Evolutionary conservation across 208 protist species (phyloP).

Genomic region (Porcisia deanei): DNA sequence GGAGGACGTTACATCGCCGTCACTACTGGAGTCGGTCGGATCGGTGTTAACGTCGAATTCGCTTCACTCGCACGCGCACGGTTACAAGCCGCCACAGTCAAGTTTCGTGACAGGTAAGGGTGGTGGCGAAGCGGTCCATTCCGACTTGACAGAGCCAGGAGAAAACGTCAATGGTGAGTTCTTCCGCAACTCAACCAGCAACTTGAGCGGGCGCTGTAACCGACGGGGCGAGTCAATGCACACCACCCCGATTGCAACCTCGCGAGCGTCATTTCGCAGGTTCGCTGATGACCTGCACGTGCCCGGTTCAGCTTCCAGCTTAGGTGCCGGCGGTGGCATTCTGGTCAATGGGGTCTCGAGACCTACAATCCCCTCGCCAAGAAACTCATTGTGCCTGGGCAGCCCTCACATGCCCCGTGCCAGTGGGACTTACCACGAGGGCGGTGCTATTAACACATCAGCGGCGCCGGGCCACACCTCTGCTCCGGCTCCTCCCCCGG

Average conservation of each 20-base stretch:
- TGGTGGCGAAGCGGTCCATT: neutral
- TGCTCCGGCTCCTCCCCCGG: neutral
- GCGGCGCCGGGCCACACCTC: neutral
- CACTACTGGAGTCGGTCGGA: conserved; percentile 11
- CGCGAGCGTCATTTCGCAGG: neutral
- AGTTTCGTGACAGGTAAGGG: neutral
- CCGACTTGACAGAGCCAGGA: neutral
- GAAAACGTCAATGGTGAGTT: conserved; percentile 3
- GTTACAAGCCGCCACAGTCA: neutral
- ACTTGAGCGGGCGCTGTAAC: neutral
- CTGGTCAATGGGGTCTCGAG: neutral
- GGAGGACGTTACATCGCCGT: conserved; percentile 2
- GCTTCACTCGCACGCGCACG: conserved; percentile 3
- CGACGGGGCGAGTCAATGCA: neutral
- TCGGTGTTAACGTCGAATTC: conserved; percentile 8
- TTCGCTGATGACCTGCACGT: conserved; percentile 2
- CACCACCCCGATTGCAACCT: neutral
- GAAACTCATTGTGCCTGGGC: conserved; percentile 6
- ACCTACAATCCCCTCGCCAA: conserved; percentile 5
- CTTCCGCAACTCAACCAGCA: neutral
- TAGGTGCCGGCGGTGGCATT: neutral
- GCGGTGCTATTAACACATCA: neutral
- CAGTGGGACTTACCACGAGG: neutral
- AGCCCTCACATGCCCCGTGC: conserved; percentile 6
- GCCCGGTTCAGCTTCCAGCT: neutral